Conservation (phyloP, 75 land plant genomes). For the Sequoia sempervirens region DNA sequence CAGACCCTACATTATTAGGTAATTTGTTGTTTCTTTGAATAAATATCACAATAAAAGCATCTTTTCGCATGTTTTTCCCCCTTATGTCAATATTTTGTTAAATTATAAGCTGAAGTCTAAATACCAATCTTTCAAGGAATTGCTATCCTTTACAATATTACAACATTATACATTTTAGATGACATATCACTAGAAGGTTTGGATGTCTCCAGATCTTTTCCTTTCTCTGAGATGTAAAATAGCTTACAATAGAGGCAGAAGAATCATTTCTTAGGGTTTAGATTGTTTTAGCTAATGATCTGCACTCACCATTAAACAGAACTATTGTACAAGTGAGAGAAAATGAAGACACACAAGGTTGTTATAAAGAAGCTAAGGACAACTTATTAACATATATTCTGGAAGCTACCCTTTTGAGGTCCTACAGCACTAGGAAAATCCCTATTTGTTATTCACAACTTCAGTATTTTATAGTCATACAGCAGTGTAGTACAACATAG, state of each 20-base stretch:
- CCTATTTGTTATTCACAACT: no score
- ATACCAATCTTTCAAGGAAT: background rate
- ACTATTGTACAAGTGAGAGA: no score
- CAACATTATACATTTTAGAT: background rate
- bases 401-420: no score
- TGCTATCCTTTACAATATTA: background rate
- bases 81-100: background rate
- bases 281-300: no score
- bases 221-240: background rate
- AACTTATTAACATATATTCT: no score
- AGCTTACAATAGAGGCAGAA: background rate
- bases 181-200: background rate
- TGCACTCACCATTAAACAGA: background rate
- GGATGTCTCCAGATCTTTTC: background rate
- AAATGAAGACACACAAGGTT: no score
- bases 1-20: conserved; percentile 71
- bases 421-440: no score
- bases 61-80: background rate
- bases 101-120: background rate
- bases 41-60: background rate
- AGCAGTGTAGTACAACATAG: no score
- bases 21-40: conserved; percentile 12
- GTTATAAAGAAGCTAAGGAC: no score
- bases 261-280: background rate
- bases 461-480: no score